Base-by-base conservation (phyloP, 1,284 basidiomycete species). In the Microbotryum intermedium region DNA sequence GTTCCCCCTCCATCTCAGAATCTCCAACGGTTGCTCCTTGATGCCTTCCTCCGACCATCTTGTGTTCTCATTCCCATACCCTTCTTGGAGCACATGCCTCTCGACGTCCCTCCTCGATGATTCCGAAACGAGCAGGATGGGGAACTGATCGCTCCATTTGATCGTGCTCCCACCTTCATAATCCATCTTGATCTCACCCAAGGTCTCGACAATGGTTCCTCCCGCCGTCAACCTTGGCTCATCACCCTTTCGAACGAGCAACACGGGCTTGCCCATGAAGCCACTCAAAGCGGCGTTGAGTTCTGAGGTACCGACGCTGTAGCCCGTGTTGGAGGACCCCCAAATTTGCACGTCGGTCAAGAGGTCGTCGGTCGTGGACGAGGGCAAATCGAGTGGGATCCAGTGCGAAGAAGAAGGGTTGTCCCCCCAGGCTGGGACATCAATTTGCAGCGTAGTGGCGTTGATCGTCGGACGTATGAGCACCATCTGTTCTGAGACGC, bases 381-480 rank as follows among this genome's bases (percentile, higher is more conserved):
- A 44, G 2, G 63, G 60, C 20, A 59, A 55, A 0, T 52, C 63
- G 46, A 65, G 57, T 4, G 63, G 63, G n/a, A 65, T 49, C 11
- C 55, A 50, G 50, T 57, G 58, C 1, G 42, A 45, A 26, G 25
- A 20, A 4, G 44, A 6, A 26, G 50, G 25, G 16, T 13, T 45
- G n/a, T 23, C 39, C 3, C 21, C 4, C 16, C 26, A 30, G 1
- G 49, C 45, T 6, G 63, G 63, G 6, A 65, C 58, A 25, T 42
- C 18, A 42, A 65, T 53, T 28, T 59, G 52, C 53, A 65, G 63
- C 6, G 58, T 50, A 2, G 26, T 46, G 42, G 43, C 28, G 26
- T 55, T 54, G 29, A 65, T 53, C 25, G 25, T 20, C 16, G 63
- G 60, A 46, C 58, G 55, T 28, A 65, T 60, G 28, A 65, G 60